Conservation (phyloP, 2,329 filamentous ascomycete genomes). For the Trichothecium sympodiale region DNA sequence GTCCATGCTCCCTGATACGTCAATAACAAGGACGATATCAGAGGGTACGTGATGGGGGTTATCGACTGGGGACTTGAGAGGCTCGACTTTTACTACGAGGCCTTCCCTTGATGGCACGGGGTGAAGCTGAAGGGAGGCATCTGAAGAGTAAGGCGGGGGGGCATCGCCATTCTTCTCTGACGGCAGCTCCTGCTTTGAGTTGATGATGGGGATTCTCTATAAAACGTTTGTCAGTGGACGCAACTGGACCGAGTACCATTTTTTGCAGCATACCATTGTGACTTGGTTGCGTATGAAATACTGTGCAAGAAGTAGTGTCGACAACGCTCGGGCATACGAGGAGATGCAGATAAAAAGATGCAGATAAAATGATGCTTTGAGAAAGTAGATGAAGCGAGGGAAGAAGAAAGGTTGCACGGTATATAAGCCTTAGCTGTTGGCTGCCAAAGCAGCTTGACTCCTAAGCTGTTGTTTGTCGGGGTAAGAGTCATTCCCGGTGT, state of each 20-base stretch:
- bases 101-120: conserved; percentile 25
- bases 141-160: conserved; percentile 4
- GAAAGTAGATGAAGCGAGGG: too few relatives aligned
- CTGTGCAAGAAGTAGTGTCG: too few relatives aligned
- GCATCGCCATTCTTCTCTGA: conserved; percentile 7
- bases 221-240: neutral
- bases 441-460: too few relatives aligned
- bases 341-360: too few relatives aligned
- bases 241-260: too few relatives aligned
- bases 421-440: too few relatives aligned
- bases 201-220: conserved; percentile 6
- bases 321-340: too few relatives aligned
- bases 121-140: conserved; percentile 23
- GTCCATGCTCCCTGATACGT: conserved; percentile 48
- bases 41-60: conserved; percentile 33
- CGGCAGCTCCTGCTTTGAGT: neutral
- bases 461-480: too few relatives aligned
- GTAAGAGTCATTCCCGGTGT: too few relatives aligned
- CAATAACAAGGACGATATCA: conserved; percentile 51
- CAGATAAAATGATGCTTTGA: too few relatives aligned
- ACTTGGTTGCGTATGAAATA: too few relatives aligned
- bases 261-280: conserved; percentile 1
- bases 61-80: conserved; percentile 24
- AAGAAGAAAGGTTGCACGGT: too few relatives aligned
- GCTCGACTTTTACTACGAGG: conserved; percentile 33